Evolutionary conservation across 176 grass and related monocot species (phyloP), one percentile per base, ranked within the genome.

Genomic region (Triticum urartu): DNA sequence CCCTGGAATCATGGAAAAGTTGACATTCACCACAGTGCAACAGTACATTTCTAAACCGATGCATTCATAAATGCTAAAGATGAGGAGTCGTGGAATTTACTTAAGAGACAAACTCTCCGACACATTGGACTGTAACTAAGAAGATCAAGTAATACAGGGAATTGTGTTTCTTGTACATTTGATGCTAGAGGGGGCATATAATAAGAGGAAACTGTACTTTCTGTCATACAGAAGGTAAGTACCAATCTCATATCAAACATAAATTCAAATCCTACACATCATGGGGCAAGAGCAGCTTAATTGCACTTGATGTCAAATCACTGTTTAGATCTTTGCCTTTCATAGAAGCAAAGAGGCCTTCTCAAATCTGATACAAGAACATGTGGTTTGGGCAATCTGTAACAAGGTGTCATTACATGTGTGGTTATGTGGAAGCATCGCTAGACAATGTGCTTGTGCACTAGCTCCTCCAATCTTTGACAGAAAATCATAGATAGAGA

Each of bases 1-100:
- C 50, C 50, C 50, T 54, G 50, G 36, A 50, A 75, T 75, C 43
- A 52, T 17, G 28, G 60, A 34, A 79, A 24, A 43, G 5, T 86
- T 86, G 11, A 39, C 11, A 71, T 73, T 73, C 69, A 79, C 79
- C 5, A 21, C 30, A 40, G 18, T 42, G 79, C 33, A 72, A 56
- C 8, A 25, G 39, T 75, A 83, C 42, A 63, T 77, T 58, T 78
- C 18, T 83, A 64, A 48, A 83, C 32, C 75, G 64, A 64, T 77
- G 4, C 36, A 32, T 45, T 50, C 11, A 64, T 28, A 82, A 78
- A 69, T 56, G 20, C 21, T 30, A 39, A 62, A 74, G 22, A 60
- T 68, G 43, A 3, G 12, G 54, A 48, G 66, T 47, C 21, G 36
- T 15, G 35, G 13, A 67, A 56, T 18, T 84, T 17, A 73, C 79